Evolutionary conservation across 257 asterid genomes (phyloP).

Genomic region (Plantago elongata): DNA sequence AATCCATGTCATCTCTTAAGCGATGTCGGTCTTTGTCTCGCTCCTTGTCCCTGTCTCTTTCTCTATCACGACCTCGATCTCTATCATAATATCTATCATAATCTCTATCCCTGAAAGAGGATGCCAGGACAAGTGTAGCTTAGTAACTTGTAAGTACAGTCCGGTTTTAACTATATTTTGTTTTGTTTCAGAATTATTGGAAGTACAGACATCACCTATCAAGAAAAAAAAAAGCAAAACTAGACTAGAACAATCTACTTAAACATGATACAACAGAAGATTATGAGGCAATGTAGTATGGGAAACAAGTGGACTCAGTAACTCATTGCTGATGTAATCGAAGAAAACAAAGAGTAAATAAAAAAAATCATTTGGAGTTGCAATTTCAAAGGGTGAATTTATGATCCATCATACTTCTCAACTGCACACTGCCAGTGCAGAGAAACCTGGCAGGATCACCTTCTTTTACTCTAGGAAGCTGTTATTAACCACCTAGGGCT

Average conservation of each 20-base stretch:
- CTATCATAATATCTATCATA: constrained; percentile 39
- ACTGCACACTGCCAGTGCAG: constrained; percentile 99
- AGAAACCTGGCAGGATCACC: constrained; percentile 97
- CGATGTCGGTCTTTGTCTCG: constrained; percentile 64
- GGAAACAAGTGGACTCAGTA: background rate
- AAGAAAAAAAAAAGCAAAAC: background rate
- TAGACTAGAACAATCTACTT: background rate
- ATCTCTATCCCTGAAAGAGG: constrained; percentile 48
- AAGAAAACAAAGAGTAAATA: constrained; percentile 8
- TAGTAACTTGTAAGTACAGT: background rate
- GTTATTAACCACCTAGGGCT: constrained; percentile 38
- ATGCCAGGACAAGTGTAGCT: background rate
- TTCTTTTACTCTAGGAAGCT: constrained; percentile 65
- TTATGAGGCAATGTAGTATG: background rate
- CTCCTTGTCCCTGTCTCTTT: constrained; percentile 52
- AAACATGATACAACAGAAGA: background rate
- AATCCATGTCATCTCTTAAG: constrained; percentile 65
- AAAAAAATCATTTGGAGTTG: constrained; percentile 5
- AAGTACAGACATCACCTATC: background rate
- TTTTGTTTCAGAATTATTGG: background rate
- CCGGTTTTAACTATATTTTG: background rate
- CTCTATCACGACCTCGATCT: constrained; percentile 47
- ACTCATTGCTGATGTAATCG: no score
- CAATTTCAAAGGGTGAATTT: constrained; percentile 30
- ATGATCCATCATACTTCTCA: constrained; percentile 96